A percentile compares a stretch with the other conserved stretches of the same genome.
Conservation (phyloP, 2,329 filamentous ascomycete species). For the Pyricularia pennisetigena region DNA sequence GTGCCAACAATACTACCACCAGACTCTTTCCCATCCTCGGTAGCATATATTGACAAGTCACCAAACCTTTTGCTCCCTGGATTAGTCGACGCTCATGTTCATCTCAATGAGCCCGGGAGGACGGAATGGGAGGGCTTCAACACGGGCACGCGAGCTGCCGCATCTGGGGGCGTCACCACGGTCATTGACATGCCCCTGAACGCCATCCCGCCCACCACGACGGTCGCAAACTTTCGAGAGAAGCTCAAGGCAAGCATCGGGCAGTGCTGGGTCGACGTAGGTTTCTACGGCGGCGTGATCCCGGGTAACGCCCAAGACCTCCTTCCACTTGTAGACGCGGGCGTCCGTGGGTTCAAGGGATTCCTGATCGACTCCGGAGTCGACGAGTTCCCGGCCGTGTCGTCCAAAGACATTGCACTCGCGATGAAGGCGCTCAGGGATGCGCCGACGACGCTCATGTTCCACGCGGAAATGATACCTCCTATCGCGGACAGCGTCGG, state of each 20-base stretch:
- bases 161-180: constrained; percentile 91
- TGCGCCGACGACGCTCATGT: constrained; percentile 88
- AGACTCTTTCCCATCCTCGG: constrained; percentile 62
- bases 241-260: constrained; percentile 77
- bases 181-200: constrained; percentile 98
- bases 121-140: constrained; percentile 99
- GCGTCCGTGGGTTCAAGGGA: constrained; percentile 92
- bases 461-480: constrained; percentile 98
- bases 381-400: constrained; percentile 92
- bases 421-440: constrained; percentile 76
- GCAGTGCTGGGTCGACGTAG: constrained; percentile 98
- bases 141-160: constrained; percentile 87
- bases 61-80: constrained; percentile 81
- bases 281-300: constrained; percentile 91
- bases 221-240: constrained; percentile 67
- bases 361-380: constrained; percentile 97
- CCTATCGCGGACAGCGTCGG: constrained; percentile 71
- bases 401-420: constrained; percentile 63
- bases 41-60: constrained; percentile 73
- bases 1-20: constrained; percentile 63
- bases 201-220: constrained; percentile 92
- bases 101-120: constrained; percentile 91
- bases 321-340: constrained; percentile 69
- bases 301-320: constrained; percentile 80
- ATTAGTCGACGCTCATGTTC: constrained; percentile 92